Evolutionary conservation across 1,284 basidiomycete species (phyloP).

Genomic region (Sanghuangporus sanghuang): DNA sequence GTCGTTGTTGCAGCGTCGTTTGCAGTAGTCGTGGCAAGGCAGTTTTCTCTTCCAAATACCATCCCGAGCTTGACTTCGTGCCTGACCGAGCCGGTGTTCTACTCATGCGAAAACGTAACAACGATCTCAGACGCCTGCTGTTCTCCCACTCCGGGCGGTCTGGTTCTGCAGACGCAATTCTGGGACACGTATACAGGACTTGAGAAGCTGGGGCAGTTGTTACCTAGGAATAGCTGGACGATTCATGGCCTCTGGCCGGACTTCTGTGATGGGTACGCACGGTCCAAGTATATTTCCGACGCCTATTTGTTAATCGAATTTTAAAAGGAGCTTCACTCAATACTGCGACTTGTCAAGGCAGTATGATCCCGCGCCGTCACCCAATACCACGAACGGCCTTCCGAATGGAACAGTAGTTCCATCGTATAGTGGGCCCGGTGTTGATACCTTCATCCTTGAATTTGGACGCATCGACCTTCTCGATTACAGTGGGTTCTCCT

Average conservation of each 20-base stretch:
- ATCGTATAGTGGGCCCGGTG: slow-evolving; percentile 50
- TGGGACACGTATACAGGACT: slow-evolving; percentile 67
- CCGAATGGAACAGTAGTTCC: slow-evolving; percentile 53
- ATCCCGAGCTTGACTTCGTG: slow-evolving; percentile 38
- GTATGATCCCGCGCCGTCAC: slow-evolving; percentile 56
- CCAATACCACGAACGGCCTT: slow-evolving; percentile 35
- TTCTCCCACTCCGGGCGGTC: slow-evolving; percentile 59
- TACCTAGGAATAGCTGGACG: slow-evolving; percentile 64
- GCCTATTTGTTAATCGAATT: not conserved
- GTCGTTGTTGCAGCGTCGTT: not conserved
- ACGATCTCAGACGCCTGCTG: slow-evolving; percentile 58
- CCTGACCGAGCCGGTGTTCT: slow-evolving; percentile 35
- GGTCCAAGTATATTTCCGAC: not conserved
- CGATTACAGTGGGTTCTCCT: slow-evolving; percentile 46
- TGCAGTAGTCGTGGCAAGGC: not conserved
- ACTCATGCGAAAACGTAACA: slow-evolving; percentile 64
- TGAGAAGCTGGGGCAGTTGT: slow-evolving; percentile 53
- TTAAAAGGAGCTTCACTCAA: slow-evolving; percentile 45
- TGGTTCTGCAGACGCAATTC: slow-evolving; percentile 69
- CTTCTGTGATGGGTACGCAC: slow-evolving; percentile 57
- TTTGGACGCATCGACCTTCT: slow-evolving; percentile 61
- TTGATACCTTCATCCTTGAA: slow-evolving; percentile 54
- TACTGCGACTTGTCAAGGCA: slow-evolving; percentile 62
- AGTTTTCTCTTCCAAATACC: slow-evolving; percentile 27
- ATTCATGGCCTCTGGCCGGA: slow-evolving; percentile 74